phyloP scores from a whole-genome alignment of 2,329 filamentous ascomycete genomes.

The Macrophomina phaseolina region DNA sequence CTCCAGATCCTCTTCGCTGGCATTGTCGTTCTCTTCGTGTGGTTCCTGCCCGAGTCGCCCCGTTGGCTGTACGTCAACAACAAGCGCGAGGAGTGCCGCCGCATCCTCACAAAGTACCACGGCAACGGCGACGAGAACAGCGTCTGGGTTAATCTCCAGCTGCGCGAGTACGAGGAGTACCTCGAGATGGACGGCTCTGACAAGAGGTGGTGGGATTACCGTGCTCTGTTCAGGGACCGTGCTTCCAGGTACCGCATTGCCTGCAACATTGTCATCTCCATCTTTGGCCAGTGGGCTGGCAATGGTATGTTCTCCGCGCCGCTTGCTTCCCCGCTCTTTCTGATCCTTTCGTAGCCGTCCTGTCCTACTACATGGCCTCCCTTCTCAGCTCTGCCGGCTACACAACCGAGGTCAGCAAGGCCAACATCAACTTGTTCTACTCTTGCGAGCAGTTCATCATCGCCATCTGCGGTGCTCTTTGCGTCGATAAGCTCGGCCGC shows the following conservation, averaged over 20 bases:
- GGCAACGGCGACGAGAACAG: constrained; percentile 60
- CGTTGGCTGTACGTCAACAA: constrained; percentile 50
- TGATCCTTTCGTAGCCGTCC: constrained; percentile 2
- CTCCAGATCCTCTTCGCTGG: constrained; percentile 36
- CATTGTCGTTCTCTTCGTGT: constrained; percentile 47
- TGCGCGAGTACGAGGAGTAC: constrained; percentile 62
- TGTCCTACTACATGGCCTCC: constrained; percentile 26
- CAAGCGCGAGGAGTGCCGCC: constrained; percentile 41
- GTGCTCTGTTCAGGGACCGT: constrained; percentile 57
- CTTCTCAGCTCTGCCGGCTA: constrained; percentile 25
- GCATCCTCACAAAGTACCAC: constrained; percentile 62
- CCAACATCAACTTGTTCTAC: constrained; percentile 28
- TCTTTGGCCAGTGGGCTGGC: constrained; percentile 55
- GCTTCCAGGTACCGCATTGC: constrained; percentile 58
- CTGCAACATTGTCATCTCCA: constrained; percentile 59
- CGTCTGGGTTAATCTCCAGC: constrained; percentile 62
- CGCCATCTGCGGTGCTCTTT: constrained; percentile 42
- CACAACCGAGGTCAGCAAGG: constrained; percentile 17
- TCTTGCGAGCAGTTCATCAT: constrained; percentile 40
- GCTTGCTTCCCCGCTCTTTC: neutral
- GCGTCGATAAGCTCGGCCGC: constrained; percentile 42
- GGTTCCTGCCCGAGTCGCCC: constrained; percentile 60
- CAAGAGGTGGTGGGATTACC: constrained; percentile 66
- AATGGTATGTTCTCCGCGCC: constrained; percentile 31
- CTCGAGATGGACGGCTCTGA: constrained; percentile 55